Conservation (phyloP, 2,329 filamentous ascomycete genomes). For the Nemania serpens region DNA sequence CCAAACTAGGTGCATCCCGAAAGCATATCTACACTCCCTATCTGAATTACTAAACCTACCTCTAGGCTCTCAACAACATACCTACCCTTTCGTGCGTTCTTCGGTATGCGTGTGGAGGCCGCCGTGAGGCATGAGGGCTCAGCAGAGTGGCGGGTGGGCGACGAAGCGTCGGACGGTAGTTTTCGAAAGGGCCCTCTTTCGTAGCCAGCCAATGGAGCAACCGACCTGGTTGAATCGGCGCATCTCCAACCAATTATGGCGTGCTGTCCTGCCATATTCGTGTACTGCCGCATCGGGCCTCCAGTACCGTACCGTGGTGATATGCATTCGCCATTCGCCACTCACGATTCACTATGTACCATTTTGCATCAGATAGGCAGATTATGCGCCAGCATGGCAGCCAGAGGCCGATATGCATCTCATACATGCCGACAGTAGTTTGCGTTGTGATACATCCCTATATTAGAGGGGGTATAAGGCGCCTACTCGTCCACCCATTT, state of each 20-base stretch:
- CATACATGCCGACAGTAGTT: conserved; percentile 15
- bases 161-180: conserved; percentile 31
- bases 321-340: conserved; percentile 21
- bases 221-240: conserved; percentile 29
- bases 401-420: conserved; percentile 16
- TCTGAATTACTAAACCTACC: no score
- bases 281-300: conserved; percentile 20
- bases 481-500: neutral
- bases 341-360: neutral
- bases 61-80: neutral
- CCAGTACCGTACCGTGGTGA: conserved; percentile 3
- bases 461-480: conserved; percentile 10
- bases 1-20: no score
- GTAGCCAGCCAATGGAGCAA: conserved; percentile 28
- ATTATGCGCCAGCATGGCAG: conserved; percentile 18
- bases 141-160: conserved; percentile 26
- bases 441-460: conserved; percentile 3
- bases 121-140: conserved; percentile 17
- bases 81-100: neutral
- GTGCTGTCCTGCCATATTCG: conserved; percentile 14
- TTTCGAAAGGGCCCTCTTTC: conserved; percentile 22
- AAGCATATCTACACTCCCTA: no score
- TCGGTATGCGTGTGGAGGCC: conserved; percentile 9
- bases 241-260: conserved; percentile 26
- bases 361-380: conserved; percentile 20